Evolutionary conservation across 2,329 filamentous ascomycete genomes (phyloP).

Genomic region (Neoarthrinium moseri): DNA sequence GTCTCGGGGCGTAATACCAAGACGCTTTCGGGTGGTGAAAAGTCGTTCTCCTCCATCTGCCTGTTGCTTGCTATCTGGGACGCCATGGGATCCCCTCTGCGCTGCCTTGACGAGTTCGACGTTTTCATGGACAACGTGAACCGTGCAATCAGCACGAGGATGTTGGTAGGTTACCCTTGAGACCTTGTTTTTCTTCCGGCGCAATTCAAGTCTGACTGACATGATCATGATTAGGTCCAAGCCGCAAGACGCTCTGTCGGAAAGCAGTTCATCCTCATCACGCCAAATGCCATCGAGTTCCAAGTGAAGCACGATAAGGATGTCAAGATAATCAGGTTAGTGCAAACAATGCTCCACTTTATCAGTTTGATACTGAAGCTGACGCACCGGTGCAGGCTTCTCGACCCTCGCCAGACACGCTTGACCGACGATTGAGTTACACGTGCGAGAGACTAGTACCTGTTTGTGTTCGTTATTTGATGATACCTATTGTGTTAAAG

Average conservation of each 20-base stretch:
- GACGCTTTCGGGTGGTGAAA: slow-evolving; percentile 93
- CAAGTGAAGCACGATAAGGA: slow-evolving; percentile 60
- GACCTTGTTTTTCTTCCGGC: background rate
- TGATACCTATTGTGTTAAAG: slow-evolving; percentile 3
- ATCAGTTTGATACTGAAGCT: background rate
- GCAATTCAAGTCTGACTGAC: background rate
- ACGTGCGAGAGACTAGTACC: background rate
- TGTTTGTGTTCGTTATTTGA: no score
- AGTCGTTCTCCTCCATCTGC: slow-evolving; percentile 96
- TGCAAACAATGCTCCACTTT: slow-evolving; percentile 8
- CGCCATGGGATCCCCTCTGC: slow-evolving; percentile 92
- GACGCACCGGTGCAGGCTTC: slow-evolving; percentile 39
- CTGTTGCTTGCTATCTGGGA: slow-evolving; percentile 93
- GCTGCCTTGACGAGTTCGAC: slow-evolving; percentile 96
- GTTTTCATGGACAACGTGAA: slow-evolving; percentile 99
- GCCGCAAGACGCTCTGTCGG: slow-evolving; percentile 85
- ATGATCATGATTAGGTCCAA: slow-evolving; percentile 56
- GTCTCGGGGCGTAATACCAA: slow-evolving; percentile 78
- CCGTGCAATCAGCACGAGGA: slow-evolving; percentile 84
- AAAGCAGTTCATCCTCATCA: slow-evolving; percentile 94
- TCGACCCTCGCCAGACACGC: slow-evolving; percentile 57
- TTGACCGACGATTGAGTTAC: no score
- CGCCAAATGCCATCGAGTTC: slow-evolving; percentile 78
- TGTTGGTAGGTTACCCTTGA: slow-evolving; percentile 66
- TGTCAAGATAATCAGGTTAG: slow-evolving; percentile 74